Conservation (phyloP, 2,329 filamentous ascomycete species). For the Claviceps fusiformis region DNA sequence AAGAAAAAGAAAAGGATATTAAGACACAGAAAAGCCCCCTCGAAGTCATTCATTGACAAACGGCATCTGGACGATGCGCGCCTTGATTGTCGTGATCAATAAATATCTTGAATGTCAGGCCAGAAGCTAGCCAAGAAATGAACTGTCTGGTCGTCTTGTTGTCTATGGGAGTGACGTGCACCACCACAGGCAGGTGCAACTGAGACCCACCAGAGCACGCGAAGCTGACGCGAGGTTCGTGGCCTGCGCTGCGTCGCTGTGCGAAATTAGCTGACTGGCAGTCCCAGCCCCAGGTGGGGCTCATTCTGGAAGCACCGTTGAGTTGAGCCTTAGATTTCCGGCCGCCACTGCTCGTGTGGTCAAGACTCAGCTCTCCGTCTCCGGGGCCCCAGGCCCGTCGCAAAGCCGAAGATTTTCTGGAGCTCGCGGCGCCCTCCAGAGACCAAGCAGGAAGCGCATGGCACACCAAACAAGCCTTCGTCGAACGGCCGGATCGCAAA, state of each 20-base stretch:
- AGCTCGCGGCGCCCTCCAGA: neutral
- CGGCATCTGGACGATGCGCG: constrained; percentile 10
- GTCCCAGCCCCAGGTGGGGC: too few species aligned
- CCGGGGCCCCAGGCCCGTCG: neutral
- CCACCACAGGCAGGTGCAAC: constrained; percentile 5
- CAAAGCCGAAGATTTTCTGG: neutral
- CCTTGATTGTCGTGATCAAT: neutral
- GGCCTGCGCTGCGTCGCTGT: constrained; percentile 12
- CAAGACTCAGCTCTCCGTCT: neutral
- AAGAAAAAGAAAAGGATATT: too few species aligned
- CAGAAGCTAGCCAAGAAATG: constrained; percentile 15
- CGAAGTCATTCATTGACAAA: constrained; percentile 9
- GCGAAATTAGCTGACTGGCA: constrained; percentile 15
- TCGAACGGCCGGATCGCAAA: constrained; percentile 12
- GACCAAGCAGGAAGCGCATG: too few species aligned
- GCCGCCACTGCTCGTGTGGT: constrained; percentile 6
- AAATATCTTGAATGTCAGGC: neutral
- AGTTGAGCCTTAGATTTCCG: constrained; percentile 13
- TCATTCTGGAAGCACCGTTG: too few species aligned
- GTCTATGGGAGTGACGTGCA: constrained; percentile 19
- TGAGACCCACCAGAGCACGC: constrained; percentile 18
- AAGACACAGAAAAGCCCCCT: constrained; percentile 8
- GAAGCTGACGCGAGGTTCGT: constrained; percentile 32
- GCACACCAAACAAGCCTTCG: constrained; percentile 3
- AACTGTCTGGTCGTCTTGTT: constrained; percentile 6